Evolutionary conservation across 1,284 basidiomycete genomes (phyloP).

Genomic region (Wallemia mellicola): DNA sequence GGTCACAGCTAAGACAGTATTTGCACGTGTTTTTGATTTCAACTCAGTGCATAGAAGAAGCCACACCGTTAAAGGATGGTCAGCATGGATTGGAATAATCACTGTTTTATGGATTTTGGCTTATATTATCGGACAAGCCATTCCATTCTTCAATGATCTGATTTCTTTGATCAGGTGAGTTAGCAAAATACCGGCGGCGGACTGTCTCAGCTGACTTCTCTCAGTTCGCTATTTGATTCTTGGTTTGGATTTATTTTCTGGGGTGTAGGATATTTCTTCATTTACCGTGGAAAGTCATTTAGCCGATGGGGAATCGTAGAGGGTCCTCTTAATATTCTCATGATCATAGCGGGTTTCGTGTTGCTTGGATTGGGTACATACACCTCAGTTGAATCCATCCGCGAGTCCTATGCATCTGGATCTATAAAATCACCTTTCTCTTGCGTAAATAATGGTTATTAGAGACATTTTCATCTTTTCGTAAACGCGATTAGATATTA

Average conservation of each 20-base stretch:
- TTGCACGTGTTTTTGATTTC: not conserved
- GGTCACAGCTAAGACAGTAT: not conserved
- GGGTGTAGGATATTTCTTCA: slow-evolving; percentile 18
- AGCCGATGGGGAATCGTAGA: slow-evolving; percentile 5
- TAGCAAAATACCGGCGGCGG: too few species aligned
- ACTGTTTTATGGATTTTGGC: slow-evolving; percentile 26
- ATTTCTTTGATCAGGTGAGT: slow-evolving; percentile 16
- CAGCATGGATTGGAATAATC: slow-evolving; percentile 26
- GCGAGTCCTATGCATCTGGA: slow-evolving; percentile 14
- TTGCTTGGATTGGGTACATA: slow-evolving; percentile 21
- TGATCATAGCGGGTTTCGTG: slow-evolving; percentile 13
- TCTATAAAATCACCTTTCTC: slow-evolving; percentile 5
- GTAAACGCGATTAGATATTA: too few species aligned
- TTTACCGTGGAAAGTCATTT: slow-evolving; percentile 15
- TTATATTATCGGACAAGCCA: slow-evolving; percentile 24
- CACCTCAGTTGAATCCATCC: slow-evolving; percentile 20
- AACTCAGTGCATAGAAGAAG: slow-evolving; percentile 20
- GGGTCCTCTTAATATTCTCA: slow-evolving; percentile 15
- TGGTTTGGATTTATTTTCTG: slow-evolving; percentile 17
- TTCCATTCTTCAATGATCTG: slow-evolving; percentile 21
- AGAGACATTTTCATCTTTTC: too few species aligned
- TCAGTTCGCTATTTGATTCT: slow-evolving; percentile 4
- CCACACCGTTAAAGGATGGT: slow-evolving; percentile 30
- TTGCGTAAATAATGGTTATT: not conserved
- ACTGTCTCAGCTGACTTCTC: too few species aligned